Evolutionary conservation across 2,329 filamentous ascomycete species (phyloP), one percentile per base, ranked within the genome.

Genomic region (Domatiomyces globalis): DNA sequence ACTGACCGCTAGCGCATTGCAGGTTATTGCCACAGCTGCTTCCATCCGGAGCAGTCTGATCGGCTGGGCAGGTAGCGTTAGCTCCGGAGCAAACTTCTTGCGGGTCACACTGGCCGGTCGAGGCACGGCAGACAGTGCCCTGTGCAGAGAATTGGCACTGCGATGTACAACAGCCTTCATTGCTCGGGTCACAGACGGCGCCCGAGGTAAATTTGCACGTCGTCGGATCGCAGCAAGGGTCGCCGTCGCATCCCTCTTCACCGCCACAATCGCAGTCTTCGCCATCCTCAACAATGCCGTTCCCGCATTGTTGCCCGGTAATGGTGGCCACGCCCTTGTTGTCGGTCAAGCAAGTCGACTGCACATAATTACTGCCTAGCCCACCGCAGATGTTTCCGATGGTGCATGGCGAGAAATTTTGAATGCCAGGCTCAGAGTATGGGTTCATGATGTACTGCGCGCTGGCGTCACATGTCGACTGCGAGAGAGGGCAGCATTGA

Each of bases 221-320:
- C 2, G 69, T 77, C 1, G 88, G 69, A 61, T 98, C 76, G 69
- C 92, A 98, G 73, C 92, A 98, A 12, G 66, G 63, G 68, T 96
- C 92, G 62, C 74, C 68, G 20, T 73, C 79, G 65, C 92, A 98
- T 42, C 78, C 79, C 12, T 72, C 68, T 12, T 73, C 70, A 50
- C 90, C 90, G 56, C 92, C 92, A 63, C 92, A 98, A 68, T 98
- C 92, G 68, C 92, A 98, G 49, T 98, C 85, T 69, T 98, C 92
- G 56, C 87, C 92, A 17, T 78, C 73, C 69, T 96, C 92, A 48
- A 98, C 92, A 58, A 98, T 96, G 50, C 92, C 92, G 67, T 98
- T 98, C 52, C 92, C 92, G 67, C 92, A 98, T 64, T 89, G 83
- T 60, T 83, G 84, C 50, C 84, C 86, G 0, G 81, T 84, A 60